These are phyloP conservation scores for Phragmites australis DNA, from an alignment of 176 grass and related monocot genomes.

Conservation along the genomic window DNA sequence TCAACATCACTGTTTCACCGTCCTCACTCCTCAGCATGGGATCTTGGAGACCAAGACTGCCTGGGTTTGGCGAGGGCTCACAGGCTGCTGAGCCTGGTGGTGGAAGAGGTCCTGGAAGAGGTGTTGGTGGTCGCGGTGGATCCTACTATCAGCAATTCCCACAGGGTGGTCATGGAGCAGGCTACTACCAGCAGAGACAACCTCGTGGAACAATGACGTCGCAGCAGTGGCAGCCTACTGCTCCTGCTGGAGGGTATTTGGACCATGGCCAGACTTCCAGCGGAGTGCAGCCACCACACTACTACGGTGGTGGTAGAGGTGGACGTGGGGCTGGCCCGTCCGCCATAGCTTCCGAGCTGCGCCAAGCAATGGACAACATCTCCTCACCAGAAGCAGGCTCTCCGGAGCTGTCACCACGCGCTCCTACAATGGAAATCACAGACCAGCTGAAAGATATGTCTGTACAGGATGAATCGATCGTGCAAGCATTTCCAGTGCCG, in stretches of 20 bases:
- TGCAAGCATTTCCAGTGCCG: slow-evolving; percentile 31
- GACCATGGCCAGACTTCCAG: slow-evolving; percentile 21
- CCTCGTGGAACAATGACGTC: slow-evolving; percentile 15
- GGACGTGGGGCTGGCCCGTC: slow-evolving; percentile 39
- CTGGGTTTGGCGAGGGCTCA: slow-evolving; percentile 44
- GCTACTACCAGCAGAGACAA: slow-evolving; percentile 37
- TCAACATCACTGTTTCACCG: slow-evolving; percentile 4
- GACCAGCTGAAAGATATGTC: slow-evolving; percentile 54
- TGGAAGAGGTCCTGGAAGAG: slow-evolving; percentile 36
- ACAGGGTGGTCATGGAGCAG: slow-evolving; percentile 36
- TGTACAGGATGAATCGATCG: slow-evolving; percentile 46
- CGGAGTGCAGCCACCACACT: slow-evolving; percentile 37
- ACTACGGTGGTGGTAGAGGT: slow-evolving; percentile 36
- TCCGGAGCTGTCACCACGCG: slow-evolving; percentile 23
- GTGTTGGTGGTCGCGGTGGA: slow-evolving; percentile 19
- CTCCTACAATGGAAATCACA: slow-evolving; percentile 16
- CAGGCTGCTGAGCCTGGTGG: slow-evolving; percentile 40
- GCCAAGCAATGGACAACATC: slow-evolving; percentile 73
- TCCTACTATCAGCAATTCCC: slow-evolving; percentile 26
- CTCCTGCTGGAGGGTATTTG: slow-evolving; percentile 21
- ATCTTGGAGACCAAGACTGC: slow-evolving; percentile 41
- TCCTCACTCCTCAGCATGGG: slow-evolving; percentile 54
- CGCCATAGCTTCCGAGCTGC: slow-evolving; percentile 88
- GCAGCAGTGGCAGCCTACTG: slow-evolving; percentile 34
- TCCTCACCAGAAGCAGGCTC: slow-evolving; percentile 35